Evolutionary conservation across 1,284 basidiomycete genomes (phyloP).

Genomic region (Ustilago bromivora): DNA sequence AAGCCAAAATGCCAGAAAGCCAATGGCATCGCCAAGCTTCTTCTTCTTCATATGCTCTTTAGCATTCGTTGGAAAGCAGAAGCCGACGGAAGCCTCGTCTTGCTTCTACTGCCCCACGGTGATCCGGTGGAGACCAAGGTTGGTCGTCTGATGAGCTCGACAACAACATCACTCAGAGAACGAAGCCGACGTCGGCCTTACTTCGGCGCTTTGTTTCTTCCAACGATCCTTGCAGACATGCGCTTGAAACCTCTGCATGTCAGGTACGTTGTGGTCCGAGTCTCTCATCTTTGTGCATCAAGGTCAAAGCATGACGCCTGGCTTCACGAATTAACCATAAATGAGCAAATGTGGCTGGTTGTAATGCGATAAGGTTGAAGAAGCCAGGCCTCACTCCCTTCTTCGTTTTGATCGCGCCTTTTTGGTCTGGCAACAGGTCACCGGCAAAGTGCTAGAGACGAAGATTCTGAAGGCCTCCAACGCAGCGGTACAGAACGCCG

Average conservation of each 20-base stretch:
- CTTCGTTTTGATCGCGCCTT: background rate
- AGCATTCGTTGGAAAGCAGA: conserved; percentile 7
- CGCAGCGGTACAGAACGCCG: background rate
- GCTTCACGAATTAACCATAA: background rate
- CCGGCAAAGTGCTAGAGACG: background rate
- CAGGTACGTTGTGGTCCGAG: conserved; percentile 1
- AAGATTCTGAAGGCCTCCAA: background rate
- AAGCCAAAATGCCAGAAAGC: conserved; percentile 3
- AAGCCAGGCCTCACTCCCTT: background rate
- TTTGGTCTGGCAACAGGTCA: background rate
- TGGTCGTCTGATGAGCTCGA: background rate
- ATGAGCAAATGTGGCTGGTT: conserved; percentile 9
- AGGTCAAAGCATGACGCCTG: background rate
- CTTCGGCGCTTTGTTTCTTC: conserved; percentile 3
- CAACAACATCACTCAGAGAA: background rate
- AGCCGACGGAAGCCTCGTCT: conserved; percentile 25
- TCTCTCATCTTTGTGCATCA: conserved; percentile 8
- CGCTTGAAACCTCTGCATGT: background rate
- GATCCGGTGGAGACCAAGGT: conserved; percentile 13
- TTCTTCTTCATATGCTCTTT: background rate
- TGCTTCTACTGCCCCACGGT: background rate
- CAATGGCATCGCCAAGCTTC: background rate
- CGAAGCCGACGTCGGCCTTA: conserved; percentile 9
- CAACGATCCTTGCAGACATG: background rate
- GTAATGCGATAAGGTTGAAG: conserved; percentile 7